Base-by-base conservation (phyloP, 2,329 filamentous ascomycete species). In the Corinectria fuckeliana region DNA sequence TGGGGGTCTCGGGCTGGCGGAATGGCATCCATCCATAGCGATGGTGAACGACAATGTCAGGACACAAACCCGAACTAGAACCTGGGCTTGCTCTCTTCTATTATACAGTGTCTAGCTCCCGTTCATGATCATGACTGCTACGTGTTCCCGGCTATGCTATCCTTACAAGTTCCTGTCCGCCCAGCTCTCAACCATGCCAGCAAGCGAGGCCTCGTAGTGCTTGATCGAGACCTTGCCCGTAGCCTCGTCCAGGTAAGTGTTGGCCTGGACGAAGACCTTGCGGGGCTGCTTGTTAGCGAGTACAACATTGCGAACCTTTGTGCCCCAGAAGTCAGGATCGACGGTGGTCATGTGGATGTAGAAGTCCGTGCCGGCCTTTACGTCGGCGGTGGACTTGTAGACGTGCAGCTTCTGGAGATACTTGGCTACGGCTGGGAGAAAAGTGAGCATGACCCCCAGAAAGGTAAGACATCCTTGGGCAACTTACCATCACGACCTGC, bases 181-280 rank as follows among this genome's bases (percentile, higher is more conserved):
- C 82, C 86, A 96, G 76, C 91, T 95, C 81, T 91, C 83, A 62
- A 96, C 89, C 81, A 98, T 88, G 5, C 93, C 93, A 75, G 91
- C 85, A 6, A 89, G 80, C 5, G 87, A 91, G 1, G 93, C 84
- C 67, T 96, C 91, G 76, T 97, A 97, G 78, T 97, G 92, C 79
- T 89, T 91, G 76, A 97, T 77, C 13, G 82, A 83, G 26, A 96
- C 91, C 74, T 88, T 85, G 57, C 90, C 91, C 0, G 84, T 86
- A 11, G 83, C 78, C 74, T 86, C 83, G 62, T 90, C 86, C 38
- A 95, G 72, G 56, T 88, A 84, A 0, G 94, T 97, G 76, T 96
- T 98, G 60, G 92, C 92, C 80, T 97, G 93, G 53, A 97, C 92
- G 79, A 96, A 97, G 42, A 97, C 89, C 81, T 93, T 93, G 60